Evolutionary conservation across 176 grass and related monocot species (phyloP), one percentile per base, ranked within the genome.

Genomic region (Saccharum spontaneum): DNA sequence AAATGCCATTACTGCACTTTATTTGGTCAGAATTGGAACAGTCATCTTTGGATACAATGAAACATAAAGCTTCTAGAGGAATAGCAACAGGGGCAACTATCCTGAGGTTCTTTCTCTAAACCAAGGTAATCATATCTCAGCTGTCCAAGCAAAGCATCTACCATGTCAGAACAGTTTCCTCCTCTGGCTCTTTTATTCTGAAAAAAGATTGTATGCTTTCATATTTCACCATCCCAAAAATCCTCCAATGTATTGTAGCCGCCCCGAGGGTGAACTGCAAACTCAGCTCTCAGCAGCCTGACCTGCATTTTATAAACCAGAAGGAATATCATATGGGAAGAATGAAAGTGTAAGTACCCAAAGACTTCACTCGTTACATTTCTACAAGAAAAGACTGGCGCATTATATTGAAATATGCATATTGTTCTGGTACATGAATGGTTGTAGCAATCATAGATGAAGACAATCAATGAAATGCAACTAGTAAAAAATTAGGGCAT

Each of bases 171-270:
- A 61, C 26, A 61, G 59, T 28, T 63, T 63, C 24, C 60, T 63
- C 23, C 4, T 11, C 11, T 28, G 15, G n/a, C 8, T 64, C 40
- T 13, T 79, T 33, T 63, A n/a, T 38, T 22, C 9, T 36, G 10
- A 18, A 80, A 0, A 30, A 63, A 28, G 17, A 46, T 62, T 6
- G 44, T 46, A 11, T 23, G 57, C 4, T 7, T 64, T 86, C 30
- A 92, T 39, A 92, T 93, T 78, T 94, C 92, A 33, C 89, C 83
- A 69, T 94, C 89, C 89, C 92, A 91, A 14, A 94, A 31, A 9
- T 94, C 92, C 71, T 91, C 92, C 37, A 87, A 22, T 5, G 82
- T 78, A 78, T 74, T 88, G 75, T 84, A 88, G 24, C 86, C 24
- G 49, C 80, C 48, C 63, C 74, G 26, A 0, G 86, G 82, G 12